Base-by-base conservation (phyloP, 2,329 filamentous ascomycete genomes). In the Nothomitra cinnamomea region DNA sequence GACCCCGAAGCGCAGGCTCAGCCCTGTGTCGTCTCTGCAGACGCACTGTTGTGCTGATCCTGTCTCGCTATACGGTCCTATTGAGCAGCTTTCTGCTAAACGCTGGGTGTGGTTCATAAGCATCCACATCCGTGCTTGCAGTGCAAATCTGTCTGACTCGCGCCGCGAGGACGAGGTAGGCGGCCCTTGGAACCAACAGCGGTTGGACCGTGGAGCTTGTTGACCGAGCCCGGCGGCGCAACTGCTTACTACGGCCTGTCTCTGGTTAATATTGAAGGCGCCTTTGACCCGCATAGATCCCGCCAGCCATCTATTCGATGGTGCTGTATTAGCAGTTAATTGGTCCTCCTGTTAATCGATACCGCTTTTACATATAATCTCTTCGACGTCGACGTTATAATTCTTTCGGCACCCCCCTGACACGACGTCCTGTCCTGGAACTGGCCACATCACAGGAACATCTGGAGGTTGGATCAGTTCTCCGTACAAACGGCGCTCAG, bases 191-290 rank as follows among this genome's bases (percentile, higher is more conserved):
- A 32, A 47, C n/a, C 25, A 32, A 49, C 15, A 48, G 43, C 45
- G 45, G 45, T 35, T 49, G 45, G 45, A 49, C 21, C 21, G 43
- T 25, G 43, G 43, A 25, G 22, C n/a, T 48, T 48, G 45, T 24
- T 49, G 45, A 35, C 19, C 24, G 17, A 49, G 25, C 45, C 25
- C 45, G 15, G 32, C 24, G 45, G 45, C 45, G 45, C 45, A 49
- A 49, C 19, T 49, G 45, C 24, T 13, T 25, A 28, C 10, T 21
- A 15, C 45, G 22, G 21, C 3, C 43, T 35, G 45, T 28, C 25
- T 35, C 45, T 49, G 24, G 8, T 19, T 32, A 28, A 24, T 32
- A 15, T 35, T 35, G 24, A 17, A 35, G 45, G 24, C 24, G 24
- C 24, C n/a, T 32, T 24, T 17, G 10, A 10, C 24, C 3, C 13